Conservation (phyloP, 1,284 basidiomycete genomes). For the Hymenochaete sp. region DNA sequence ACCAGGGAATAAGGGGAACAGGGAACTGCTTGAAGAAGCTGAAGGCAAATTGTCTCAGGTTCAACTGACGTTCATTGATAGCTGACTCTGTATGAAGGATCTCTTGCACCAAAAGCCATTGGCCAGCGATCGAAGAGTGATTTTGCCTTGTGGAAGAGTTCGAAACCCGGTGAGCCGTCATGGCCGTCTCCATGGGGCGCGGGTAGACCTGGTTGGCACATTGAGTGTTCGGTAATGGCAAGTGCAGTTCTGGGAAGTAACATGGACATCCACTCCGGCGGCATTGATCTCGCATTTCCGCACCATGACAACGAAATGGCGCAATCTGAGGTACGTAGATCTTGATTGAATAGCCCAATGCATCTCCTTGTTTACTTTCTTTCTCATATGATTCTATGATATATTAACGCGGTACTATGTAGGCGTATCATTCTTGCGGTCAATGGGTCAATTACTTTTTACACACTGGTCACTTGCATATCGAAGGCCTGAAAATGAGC, state of each 20-base stretch:
- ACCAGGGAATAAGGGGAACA: constrained; percentile 92
- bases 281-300: constrained; percentile 94
- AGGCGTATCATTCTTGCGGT: constrained; percentile 88
- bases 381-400: constrained; percentile 3
- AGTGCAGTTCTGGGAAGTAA: constrained; percentile 84
- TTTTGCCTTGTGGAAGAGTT: constrained; percentile 98
- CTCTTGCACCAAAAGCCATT: constrained; percentile 10
- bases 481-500: constrained; percentile 99
- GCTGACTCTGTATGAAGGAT: constrained; percentile 12
- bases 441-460: constrained; percentile 99
- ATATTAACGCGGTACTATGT: constrained; percentile 3
- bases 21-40: constrained; percentile 84
- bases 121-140: constrained; percentile 40
- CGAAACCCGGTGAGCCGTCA: constrained; percentile 94
- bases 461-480: constrained; percentile 97
- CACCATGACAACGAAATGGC: constrained; percentile 99
- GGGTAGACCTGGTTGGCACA: constrained; percentile 99
- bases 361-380: background rate
- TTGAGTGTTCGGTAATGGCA: constrained; percentile 99
- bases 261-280: constrained; percentile 98
- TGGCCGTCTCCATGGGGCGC: constrained; percentile 97
- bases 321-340: constrained; percentile 74
- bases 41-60: constrained; percentile 53
- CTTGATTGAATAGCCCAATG: background rate
- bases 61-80: constrained; percentile 3